Evolutionary conservation across 305 asterid species (phyloP).

Genomic region (Solanum hybrid): DNA sequence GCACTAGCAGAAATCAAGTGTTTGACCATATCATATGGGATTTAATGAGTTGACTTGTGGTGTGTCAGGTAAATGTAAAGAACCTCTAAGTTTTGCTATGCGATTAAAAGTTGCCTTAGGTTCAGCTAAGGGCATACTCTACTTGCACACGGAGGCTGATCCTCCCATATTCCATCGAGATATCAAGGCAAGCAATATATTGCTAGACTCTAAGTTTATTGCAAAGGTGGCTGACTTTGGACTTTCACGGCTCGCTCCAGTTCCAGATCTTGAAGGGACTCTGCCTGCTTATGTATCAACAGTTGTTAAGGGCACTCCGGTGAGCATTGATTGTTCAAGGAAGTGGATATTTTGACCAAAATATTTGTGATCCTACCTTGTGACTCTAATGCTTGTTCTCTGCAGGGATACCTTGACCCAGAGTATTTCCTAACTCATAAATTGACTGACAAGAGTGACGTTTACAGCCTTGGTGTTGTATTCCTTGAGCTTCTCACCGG

Average conservation of each 20-base stretch:
- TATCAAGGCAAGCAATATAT: constrained; percentile 85
- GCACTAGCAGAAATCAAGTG: background rate
- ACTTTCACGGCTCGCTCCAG: constrained; percentile 82
- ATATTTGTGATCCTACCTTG: background rate
- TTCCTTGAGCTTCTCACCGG: constrained; percentile 75
- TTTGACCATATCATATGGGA: background rate
- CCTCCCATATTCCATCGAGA: constrained; percentile 98
- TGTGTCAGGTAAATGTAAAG: constrained; percentile 53
- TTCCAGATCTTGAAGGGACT: constrained; percentile 60
- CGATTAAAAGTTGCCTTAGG: constrained; percentile 68
- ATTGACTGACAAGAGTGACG: constrained; percentile 94
- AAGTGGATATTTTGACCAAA: background rate
- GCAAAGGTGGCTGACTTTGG: constrained; percentile 98
- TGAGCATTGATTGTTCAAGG: constrained; percentile 21
- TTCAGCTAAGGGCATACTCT: constrained; percentile 84
- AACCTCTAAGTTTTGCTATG: constrained; percentile 52
- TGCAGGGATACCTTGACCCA: constrained; percentile 91
- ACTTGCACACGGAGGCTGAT: constrained; percentile 92
- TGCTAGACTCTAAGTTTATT: constrained; percentile 59
- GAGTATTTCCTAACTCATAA: constrained; percentile 86
- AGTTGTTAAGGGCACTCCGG: constrained; percentile 92
- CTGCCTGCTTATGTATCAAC: constrained; percentile 63
- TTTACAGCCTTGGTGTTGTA: constrained; percentile 92
- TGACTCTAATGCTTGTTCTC: constrained; percentile 1
- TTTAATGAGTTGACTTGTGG: constrained; percentile 4